Evolutionary conservation across 768 basidiomycete species (phyloP), one percentile per base, ranked within the genome.

Genomic region (Suillus tomentosus): DNA sequence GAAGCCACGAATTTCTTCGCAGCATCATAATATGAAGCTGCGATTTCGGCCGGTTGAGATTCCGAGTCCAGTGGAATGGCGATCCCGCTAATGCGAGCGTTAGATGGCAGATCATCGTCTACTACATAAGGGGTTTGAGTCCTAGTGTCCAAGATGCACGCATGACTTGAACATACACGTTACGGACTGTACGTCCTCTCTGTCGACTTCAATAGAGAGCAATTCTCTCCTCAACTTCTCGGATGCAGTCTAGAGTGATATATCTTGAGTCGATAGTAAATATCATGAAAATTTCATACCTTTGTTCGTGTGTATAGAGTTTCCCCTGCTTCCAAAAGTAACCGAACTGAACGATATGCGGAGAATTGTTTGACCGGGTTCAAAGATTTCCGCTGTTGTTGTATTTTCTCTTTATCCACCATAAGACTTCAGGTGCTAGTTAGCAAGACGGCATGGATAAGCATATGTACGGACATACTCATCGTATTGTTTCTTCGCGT

Each of bases 261-360:
- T 37, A 37, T 42, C 56, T 8, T 13, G 14, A n/a, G 27, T 34
- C 15, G 9, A 22, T 17, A 19, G 1, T 13, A 24, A 50, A 22
- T 9, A 57, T n/a, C 34, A 14, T 15, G 22, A 15, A 34, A 10
- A 5, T 1, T 3, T n/a, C 2, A 61, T 53, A 70, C 69, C 60
- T 14, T 66, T 5, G 65, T n/a, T n/a, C n/a, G n/a, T n/a, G n/a
- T n/a, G 40, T 62, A 69, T 31, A 69, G 57, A 14, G 6, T 22
- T 34, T 45, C 51, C 2, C 64, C 66, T 9, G 65, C 62, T 22
- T 15, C 56, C 9, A 60, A 11, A n/a, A 69, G 64, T 27, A 64
- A 19, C 3, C 36, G 64, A 13, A 31, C 24, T 2, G 65, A 60
- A 22, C 66, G 68, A 57, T 67, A 62, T 11, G 65, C 40, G 0